Percentiles rank a stretch among this genome's conserved stretches.
These are phyloP conservation scores for Claviceps sp. DNA, from an alignment of 2,329 filamentous ascomycete genomes.

Conservation along the genomic window DNA sequence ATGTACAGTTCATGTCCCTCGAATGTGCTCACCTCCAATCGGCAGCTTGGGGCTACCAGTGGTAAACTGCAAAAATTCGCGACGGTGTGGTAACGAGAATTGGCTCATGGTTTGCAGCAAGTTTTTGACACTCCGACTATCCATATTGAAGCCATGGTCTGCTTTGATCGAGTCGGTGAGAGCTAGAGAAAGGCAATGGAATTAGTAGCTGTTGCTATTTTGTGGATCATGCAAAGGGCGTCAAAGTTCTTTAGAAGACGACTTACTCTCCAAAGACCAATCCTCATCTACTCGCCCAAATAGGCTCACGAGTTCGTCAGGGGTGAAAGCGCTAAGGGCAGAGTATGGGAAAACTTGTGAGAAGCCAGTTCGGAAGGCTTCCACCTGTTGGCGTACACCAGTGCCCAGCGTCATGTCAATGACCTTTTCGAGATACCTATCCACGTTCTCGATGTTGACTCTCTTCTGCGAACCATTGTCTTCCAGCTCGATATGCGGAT, in stretches of 20 bases:
- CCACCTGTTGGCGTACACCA: conserved; percentile 77
- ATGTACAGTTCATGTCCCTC: background rate
- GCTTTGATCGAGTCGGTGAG: conserved; percentile 98
- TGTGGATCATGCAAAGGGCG: too few relatives aligned
- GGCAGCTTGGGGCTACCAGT: conserved; percentile 96
- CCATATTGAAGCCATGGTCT: conserved; percentile 96
- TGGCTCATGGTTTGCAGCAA: conserved; percentile 91
- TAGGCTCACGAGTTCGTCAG: conserved; percentile 85
- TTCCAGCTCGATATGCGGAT: conserved; percentile 72
- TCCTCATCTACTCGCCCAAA: conserved; percentile 91
- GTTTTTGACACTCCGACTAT: conserved; percentile 90
- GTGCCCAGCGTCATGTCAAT: conserved; percentile 83
- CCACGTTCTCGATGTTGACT: conserved; percentile 87
- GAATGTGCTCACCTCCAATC: conserved; percentile 67
- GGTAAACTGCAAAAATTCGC: conserved; percentile 94
- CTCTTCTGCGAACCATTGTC: conserved; percentile 58
- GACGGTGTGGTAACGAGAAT: conserved; percentile 57
- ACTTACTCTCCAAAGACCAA: conserved; percentile 91
- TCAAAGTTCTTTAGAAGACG: background rate
- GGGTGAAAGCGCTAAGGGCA: conserved; percentile 83
- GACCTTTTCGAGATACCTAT: conserved; percentile 73
- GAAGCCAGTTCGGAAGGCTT: conserved; percentile 83
- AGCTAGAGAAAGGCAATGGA: conserved; percentile 35
- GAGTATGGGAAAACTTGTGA: conserved; percentile 94
- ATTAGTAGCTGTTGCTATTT: background rate